Evolutionary conservation across 768 basidiomycete genomes (phyloP).

Genomic region (Baorangia bicolor): DNA sequence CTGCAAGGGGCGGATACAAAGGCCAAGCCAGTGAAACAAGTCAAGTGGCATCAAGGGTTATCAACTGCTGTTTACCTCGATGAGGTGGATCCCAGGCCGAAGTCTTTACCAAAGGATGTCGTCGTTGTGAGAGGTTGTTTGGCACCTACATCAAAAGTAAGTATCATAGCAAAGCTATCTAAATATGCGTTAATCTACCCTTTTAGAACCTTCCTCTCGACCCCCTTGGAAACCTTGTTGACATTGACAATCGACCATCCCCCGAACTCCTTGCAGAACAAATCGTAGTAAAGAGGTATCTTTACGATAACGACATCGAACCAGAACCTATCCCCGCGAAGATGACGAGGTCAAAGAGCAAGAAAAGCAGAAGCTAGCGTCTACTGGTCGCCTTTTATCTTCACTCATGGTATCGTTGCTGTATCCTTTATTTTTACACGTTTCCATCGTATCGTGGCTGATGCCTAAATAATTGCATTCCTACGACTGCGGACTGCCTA

Average conservation of each 20-base stretch:
- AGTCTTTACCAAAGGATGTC: constrained; percentile 41
- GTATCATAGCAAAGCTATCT: constrained; percentile 5
- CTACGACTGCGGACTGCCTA: background rate
- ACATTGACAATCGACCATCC: constrained; percentile 51
- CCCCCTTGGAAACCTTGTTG: constrained; percentile 66
- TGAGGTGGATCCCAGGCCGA: constrained; percentile 55
- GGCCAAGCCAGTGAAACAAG: constrained; percentile 46
- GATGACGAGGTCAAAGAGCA: constrained; percentile 57
- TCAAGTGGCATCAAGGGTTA: constrained; percentile 77
- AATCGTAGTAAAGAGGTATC: constrained; percentile 71
- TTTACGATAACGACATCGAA: constrained; percentile 72
- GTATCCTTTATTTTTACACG: constrained; percentile 33
- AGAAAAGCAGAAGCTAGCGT: constrained; percentile 42
- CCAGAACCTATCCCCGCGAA: constrained; percentile 36
- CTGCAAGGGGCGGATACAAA: constrained; percentile 35
- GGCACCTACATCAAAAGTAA: constrained; percentile 65
- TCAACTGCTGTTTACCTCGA: constrained; percentile 62
- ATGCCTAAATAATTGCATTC: background rate
- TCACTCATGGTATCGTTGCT: constrained; percentile 27
- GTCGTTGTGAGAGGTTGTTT: constrained; percentile 61
- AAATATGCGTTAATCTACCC: constrained; percentile 5
- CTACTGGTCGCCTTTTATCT: constrained; percentile 11
- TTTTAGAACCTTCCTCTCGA: constrained; percentile 61
- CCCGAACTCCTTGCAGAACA: constrained; percentile 61
- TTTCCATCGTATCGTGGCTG: constrained; percentile 1